These are phyloP conservation scores for Powellomyces hirtus DNA, from an alignment of 192 early-diverging fungal species.

Conservation along the genomic window DNA sequence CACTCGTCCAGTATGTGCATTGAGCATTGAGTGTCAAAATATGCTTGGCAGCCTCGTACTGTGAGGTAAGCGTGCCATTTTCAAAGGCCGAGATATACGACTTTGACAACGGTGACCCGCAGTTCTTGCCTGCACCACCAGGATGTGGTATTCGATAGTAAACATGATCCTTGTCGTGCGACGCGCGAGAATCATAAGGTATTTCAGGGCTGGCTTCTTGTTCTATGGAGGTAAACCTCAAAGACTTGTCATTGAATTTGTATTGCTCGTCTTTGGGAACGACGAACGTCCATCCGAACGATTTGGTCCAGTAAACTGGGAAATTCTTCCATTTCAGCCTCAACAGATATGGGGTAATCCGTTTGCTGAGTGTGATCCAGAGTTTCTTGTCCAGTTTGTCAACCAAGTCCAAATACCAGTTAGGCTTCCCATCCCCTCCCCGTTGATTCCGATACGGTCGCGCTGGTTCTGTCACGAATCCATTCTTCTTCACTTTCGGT, in stretches of 20 bases:
- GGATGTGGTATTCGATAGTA: slow-evolving; percentile 85
- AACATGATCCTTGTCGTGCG: slow-evolving; percentile 22
- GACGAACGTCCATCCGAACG: slow-evolving; percentile 80
- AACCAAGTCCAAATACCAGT: slow-evolving; percentile 81
- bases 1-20: slow-evolving; percentile 90
- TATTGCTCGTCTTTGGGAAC: slow-evolving; percentile 49
- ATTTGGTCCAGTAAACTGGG: slow-evolving; percentile 69
- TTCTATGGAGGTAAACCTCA: slow-evolving; percentile 30
- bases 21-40: slow-evolving; percentile 73
- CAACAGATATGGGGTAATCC: slow-evolving; percentile 78
- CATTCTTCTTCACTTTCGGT: slow-evolving; percentile 12
- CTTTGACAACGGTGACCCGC: slow-evolving; percentile 86
- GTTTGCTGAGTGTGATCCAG: slow-evolving; percentile 67
- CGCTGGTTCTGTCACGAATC: slow-evolving; percentile 37
- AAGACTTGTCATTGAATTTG: background rate
- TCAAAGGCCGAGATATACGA: slow-evolving; percentile 78
- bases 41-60: slow-evolving; percentile 67
- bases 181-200: slow-evolving; percentile 43
- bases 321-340: slow-evolving; percentile 77
- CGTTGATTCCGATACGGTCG: slow-evolving; percentile 39
- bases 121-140: slow-evolving; percentile 73
- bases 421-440: slow-evolving; percentile 44
- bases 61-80: slow-evolving; percentile 70
- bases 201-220: slow-evolving; percentile 18
- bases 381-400: slow-evolving; percentile 53